Evolutionary conservation across 148 eudicot genomes (phyloP).

Genomic region (Rhododendron molle): DNA sequence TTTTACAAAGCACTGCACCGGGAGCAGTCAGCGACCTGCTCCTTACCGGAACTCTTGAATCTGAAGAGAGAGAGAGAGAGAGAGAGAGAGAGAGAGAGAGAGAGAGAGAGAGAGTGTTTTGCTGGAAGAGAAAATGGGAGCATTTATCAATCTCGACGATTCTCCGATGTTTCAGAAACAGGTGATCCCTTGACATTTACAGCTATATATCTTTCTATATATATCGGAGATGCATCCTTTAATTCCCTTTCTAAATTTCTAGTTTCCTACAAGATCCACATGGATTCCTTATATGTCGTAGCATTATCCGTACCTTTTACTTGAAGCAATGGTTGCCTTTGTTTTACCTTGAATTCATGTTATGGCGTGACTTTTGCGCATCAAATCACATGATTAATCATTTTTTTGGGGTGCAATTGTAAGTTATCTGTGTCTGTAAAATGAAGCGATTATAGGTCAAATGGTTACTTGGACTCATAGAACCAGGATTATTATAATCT

Average conservation of each 20-base stretch:
- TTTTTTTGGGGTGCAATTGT: background rate
- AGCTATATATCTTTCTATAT: too few relatives aligned
- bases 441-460: background rate
- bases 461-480: background rate
- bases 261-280: background rate
- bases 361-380: background rate
- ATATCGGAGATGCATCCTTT: background rate
- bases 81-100: constrained; percentile 5
- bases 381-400: background rate
- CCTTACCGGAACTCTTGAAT: background rate
- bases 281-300: background rate
- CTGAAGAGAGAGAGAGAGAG: background rate
- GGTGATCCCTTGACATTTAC: constrained; percentile 9
- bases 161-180: constrained; percentile 33
- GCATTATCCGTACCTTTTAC: background rate
- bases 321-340: background rate
- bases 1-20: background rate
- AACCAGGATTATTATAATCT: background rate
- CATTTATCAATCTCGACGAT: constrained; percentile 27
- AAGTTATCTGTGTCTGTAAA: background rate
- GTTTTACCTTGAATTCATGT: background rate
- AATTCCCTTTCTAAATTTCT: background rate
- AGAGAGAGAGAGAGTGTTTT: background rate
- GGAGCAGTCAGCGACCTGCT: background rate
- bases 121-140: constrained; percentile 21